A percentile compares a stretch with the other conserved stretches of the same genome.
phyloP scores from a whole-genome alignment of 345 rosid species.

The Pelargonium nanum region DNA sequence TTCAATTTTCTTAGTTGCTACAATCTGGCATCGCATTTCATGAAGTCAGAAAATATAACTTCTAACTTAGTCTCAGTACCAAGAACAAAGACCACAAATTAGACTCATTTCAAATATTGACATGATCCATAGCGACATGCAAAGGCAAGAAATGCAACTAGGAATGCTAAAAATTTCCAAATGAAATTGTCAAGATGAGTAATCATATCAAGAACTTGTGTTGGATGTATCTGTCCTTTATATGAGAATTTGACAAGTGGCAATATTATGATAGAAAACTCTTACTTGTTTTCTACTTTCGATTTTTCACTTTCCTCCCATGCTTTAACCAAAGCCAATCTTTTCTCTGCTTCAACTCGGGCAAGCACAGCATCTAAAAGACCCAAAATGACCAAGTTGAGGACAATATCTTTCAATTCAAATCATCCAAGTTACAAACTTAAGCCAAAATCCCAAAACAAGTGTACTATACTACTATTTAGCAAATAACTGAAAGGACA shows the following conservation, averaged over 20 bases:
- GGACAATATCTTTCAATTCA: neutral
- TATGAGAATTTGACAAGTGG: too few species aligned
- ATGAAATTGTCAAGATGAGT: neutral
- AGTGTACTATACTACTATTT: neutral
- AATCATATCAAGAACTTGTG: too few species aligned
- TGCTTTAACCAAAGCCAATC: constrained; percentile 49
- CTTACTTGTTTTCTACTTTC: constrained; percentile 71
- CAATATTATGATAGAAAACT: neutral
- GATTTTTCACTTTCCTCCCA: constrained; percentile 88
- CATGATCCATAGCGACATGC: neutral
- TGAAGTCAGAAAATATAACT: too few species aligned
- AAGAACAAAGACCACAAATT: too few species aligned
- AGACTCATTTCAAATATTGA: too few species aligned
- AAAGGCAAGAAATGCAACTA: neutral
- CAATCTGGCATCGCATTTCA: too few species aligned
- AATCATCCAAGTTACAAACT: neutral
- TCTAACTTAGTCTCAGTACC: too few species aligned
- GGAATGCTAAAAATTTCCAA: neutral
- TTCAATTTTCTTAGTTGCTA: neutral
- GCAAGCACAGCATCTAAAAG: constrained; percentile 37
- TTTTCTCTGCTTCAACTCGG: constrained; percentile 48
- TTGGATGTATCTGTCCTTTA: too few species aligned
- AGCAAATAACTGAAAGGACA: neutral
- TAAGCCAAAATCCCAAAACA: constrained; percentile 5
- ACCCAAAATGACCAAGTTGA: neutral